phyloP scores from a whole-genome alignment of 306 rosid genomes.

The Acacia melanoxylon region DNA sequence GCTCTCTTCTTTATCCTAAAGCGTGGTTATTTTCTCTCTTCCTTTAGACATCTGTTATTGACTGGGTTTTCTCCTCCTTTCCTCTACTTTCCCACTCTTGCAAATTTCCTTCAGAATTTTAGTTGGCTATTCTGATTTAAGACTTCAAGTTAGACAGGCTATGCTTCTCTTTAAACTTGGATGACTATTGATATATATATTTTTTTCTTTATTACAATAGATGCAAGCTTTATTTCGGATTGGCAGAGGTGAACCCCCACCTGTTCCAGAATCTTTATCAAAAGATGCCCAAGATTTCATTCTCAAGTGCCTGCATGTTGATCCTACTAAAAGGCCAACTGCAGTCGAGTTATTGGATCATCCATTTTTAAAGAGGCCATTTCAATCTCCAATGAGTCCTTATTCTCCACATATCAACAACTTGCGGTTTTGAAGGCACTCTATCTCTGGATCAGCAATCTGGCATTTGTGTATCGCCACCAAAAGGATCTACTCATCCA shows the following conservation, averaged over 20 bases:
- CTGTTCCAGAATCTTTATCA: conserved; percentile 47
- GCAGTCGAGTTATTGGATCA: conserved; percentile 47
- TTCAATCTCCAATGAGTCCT: conserved; percentile 41
- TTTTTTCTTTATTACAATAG: conserved; percentile 20
- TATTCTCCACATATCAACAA: conserved; percentile 35
- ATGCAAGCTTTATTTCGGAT: conserved; percentile 44
- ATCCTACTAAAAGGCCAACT: conserved; percentile 43
- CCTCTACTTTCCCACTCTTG: neutral
- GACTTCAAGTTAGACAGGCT: neutral
- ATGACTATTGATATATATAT: neutral
- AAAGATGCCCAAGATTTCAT: conserved; percentile 51
- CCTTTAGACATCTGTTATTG: neutral
- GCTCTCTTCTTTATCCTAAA: neutral
- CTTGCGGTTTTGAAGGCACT: conserved; percentile 22
- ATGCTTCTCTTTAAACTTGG: neutral
- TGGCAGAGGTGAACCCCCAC: conserved; percentile 42
- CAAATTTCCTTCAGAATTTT: neutral
- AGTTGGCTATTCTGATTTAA: neutral
- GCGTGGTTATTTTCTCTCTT: neutral
- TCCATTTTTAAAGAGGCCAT: conserved; percentile 51
- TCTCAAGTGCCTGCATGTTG: conserved; percentile 44
- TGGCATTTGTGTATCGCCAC: neutral
- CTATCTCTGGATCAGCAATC: neutral
- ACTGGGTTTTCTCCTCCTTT: neutral
- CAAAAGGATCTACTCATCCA: neutral